These are phyloP conservation scores for Solanum habrochaites DNA, from an alignment of 257 asterid species.

Conservation along the genomic window DNA sequence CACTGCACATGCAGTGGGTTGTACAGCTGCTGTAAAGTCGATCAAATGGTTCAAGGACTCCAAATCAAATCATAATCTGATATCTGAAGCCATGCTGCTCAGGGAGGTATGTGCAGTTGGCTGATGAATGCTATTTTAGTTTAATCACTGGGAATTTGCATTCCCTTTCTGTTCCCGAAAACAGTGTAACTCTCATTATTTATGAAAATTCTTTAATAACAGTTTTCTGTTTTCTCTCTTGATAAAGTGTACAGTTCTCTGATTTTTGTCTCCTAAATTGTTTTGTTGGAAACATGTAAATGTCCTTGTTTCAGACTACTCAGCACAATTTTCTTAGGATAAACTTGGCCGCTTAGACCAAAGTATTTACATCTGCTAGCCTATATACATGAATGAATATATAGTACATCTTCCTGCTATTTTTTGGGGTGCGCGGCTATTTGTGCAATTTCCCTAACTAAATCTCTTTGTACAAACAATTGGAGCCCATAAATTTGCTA, in stretches of 20 bases:
- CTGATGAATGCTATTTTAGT: not conserved
- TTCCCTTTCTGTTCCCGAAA: not conserved
- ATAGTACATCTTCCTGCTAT: not conserved
- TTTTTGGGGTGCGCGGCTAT: not conserved
- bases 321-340: not conserved
- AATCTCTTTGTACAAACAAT: not conserved
- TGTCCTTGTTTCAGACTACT: not conserved
- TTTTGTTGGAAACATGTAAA: not conserved
- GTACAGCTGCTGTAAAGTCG: slow-evolving; percentile 79
- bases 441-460: not conserved
- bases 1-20: slow-evolving; percentile 94
- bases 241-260: not conserved
- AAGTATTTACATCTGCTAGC: not conserved
- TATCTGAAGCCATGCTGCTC: slow-evolving; percentile 42
- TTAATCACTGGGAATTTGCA: not conserved
- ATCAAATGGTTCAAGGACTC: slow-evolving; percentile 81
- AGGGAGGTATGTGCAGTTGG: slow-evolving; percentile 46
- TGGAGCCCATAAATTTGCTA: not conserved
- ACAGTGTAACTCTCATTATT: not conserved
- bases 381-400: not conserved
- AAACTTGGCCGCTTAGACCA: not conserved
- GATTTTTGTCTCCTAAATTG: not conserved
- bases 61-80: slow-evolving; percentile 50
- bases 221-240: not conserved
- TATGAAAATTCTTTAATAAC: not conserved